Evolutionary conservation across 1,284 basidiomycete genomes (phyloP).

Genomic region (Meripilus lineatus): DNA sequence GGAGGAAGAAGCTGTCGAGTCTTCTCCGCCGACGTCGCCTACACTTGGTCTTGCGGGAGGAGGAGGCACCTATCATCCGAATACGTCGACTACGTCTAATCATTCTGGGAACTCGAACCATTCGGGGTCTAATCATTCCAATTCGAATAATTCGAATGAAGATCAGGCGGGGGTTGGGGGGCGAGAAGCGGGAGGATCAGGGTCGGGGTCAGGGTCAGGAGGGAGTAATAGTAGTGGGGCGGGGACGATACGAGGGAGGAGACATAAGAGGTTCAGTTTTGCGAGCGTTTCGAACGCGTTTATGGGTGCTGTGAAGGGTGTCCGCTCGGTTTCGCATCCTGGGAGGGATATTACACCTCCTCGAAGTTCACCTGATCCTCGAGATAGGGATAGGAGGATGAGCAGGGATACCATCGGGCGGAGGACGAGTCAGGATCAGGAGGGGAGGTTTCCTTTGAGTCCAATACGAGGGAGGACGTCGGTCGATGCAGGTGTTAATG

Average conservation of each 20-base stretch:
- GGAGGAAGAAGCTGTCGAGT: neutral
- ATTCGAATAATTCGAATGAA: too few species aligned
- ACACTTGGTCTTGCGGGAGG: too few species aligned
- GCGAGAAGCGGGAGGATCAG: too few species aligned
- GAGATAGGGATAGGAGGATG: slow-evolving; percentile 10
- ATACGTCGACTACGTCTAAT: too few species aligned
- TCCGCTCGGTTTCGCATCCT: slow-evolving; percentile 35
- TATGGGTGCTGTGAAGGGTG: slow-evolving; percentile 35
- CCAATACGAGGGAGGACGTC: slow-evolving; percentile 1
- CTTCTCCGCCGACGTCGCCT: slow-evolving; percentile 1
- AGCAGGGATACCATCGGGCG: slow-evolving; percentile 2
- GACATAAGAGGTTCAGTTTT: slow-evolving; percentile 34
- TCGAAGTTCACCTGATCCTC: neutral
- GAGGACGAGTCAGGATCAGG: slow-evolving; percentile 26
- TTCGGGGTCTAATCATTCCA: slow-evolving; percentile 1
- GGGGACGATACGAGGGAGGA: slow-evolving; percentile 26
- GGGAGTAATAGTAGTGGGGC: too few species aligned
- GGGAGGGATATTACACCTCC: slow-evolving; percentile 12
- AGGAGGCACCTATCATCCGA: too few species aligned
- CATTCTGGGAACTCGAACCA: neutral
- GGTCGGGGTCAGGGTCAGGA: too few species aligned
- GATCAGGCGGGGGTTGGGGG: too few species aligned
- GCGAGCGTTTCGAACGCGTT: slow-evolving; percentile 31
- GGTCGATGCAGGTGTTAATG: too few species aligned
- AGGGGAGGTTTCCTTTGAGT: slow-evolving; percentile 11